Conservation (phyloP, 1,284 basidiomycete species). For the Thelephora terrestris region DNA sequence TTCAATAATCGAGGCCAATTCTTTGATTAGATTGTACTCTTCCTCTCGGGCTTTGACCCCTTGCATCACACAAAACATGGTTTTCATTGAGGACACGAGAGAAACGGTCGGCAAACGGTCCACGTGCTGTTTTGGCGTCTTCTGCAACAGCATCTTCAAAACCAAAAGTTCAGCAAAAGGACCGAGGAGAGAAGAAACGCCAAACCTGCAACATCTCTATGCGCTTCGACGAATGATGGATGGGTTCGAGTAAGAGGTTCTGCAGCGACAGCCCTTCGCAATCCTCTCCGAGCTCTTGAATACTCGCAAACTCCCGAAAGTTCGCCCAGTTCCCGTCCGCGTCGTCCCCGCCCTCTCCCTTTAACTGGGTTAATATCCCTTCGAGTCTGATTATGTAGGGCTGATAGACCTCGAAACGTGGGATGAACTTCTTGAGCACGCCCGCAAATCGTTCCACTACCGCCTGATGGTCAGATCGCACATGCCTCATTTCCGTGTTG, state of each 20-base stretch:
- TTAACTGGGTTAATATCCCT: constrained; percentile 31
- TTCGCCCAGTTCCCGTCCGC: constrained; percentile 36
- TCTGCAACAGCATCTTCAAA: constrained; percentile 47
- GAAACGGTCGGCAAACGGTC: constrained; percentile 61
- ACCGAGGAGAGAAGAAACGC: constrained; percentile 6
- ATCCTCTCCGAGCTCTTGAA: constrained; percentile 51
- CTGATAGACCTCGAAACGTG: constrained; percentile 70
- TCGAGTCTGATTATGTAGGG: constrained; percentile 74
- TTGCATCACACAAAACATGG: constrained; percentile 64
- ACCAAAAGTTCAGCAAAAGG: neutral
- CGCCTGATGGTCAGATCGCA: constrained; percentile 33
- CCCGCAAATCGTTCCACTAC: constrained; percentile 44
- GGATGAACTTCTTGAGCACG: constrained; percentile 47
- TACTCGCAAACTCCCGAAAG: constrained; percentile 76
- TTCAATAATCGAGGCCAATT: constrained; percentile 47
- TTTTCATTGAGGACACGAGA: constrained; percentile 55
- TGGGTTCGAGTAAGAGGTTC: constrained; percentile 64
- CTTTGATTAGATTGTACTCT: constrained; percentile 64
- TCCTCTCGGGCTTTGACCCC: constrained; percentile 80
- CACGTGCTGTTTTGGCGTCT: constrained; percentile 58
- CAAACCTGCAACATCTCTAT: constrained; percentile 67
- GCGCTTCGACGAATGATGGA: constrained; percentile 65
- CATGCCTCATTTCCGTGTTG: constrained; percentile 36
- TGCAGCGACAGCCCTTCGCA: constrained; percentile 55
- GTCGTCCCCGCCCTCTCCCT: constrained; percentile 7